These are phyloP conservation scores for Colletotrichum tropicale DNA, from an alignment of 2,329 filamentous ascomycete species.

Conservation along the genomic window DNA sequence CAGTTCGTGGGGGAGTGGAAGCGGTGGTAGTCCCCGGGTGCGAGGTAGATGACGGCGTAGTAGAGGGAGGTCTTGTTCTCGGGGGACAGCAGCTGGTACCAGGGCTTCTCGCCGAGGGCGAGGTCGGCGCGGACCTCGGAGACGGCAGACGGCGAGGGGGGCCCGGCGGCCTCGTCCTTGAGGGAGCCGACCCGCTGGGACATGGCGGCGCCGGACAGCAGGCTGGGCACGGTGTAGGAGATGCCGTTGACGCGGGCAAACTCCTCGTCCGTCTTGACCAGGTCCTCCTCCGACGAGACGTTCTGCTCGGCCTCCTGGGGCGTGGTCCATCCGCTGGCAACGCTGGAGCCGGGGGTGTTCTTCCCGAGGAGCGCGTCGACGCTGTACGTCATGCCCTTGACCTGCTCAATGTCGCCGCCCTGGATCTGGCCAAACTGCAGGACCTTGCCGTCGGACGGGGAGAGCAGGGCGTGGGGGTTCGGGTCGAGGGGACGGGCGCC, in stretches of 20 bases:
- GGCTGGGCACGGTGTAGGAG: conserved; percentile 86
- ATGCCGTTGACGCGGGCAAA: conserved; percentile 96
- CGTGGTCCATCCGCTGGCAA: conserved; percentile 44
- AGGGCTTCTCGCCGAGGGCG: conserved; percentile 71
- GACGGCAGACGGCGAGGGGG: conserved; percentile 71
- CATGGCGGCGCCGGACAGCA: conserved; percentile 75
- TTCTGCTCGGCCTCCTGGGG: conserved; percentile 30
- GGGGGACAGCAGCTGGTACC: conserved; percentile 70
- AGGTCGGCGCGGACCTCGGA: conserved; percentile 85
- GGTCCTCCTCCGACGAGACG: conserved; percentile 60
- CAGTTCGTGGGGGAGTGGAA: conserved; percentile 96
- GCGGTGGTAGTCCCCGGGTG: conserved; percentile 96
- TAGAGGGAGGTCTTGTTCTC: conserved; percentile 77
- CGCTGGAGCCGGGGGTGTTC: conserved; percentile 59
- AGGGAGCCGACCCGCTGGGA: conserved; percentile 53
- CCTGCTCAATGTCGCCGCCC: conserved; percentile 94
- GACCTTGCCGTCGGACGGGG: conserved; percentile 88
- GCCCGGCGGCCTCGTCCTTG: conserved; percentile 74
- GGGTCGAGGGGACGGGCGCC: conserved; percentile 85
- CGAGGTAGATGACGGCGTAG: conserved; percentile 94
- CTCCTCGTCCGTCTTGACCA: conserved; percentile 83
- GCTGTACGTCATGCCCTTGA: conserved; percentile 98
- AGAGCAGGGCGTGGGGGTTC: conserved; percentile 79
- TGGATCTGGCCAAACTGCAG: conserved; percentile 93
- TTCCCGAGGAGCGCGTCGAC: conserved; percentile 89